Conservation (phyloP, 805 yeast genomes). For the Metschnikowia koreensis region DNA sequence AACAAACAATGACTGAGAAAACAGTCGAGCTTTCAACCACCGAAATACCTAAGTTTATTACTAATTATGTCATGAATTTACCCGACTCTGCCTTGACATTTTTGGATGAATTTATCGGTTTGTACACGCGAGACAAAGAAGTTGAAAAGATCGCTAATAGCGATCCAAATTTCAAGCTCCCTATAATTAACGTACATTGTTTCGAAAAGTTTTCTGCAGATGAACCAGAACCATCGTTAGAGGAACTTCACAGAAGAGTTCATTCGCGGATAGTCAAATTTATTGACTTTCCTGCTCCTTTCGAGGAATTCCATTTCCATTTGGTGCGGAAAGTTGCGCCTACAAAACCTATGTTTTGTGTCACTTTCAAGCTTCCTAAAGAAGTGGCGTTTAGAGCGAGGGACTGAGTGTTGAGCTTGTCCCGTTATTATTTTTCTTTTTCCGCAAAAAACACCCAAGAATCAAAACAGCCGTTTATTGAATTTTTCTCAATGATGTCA, state of each 20-base stretch:
- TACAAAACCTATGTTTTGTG: conserved; percentile 93
- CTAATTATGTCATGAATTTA: conserved; percentile 89
- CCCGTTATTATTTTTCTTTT: neutral
- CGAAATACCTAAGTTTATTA: conserved; percentile 51
- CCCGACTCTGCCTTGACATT: conserved; percentile 92
- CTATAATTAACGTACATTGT: conserved; percentile 83
- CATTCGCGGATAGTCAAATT: conserved; percentile 48
- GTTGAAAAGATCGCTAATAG: conserved; percentile 32
- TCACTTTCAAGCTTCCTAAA: conserved; percentile 69
- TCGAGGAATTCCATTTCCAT: conserved; percentile 60
- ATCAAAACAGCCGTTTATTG: neutral
- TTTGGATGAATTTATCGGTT: conserved; percentile 71
- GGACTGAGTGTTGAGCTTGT: too few species aligned
- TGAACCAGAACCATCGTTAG: conserved; percentile 68
- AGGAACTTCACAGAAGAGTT: conserved; percentile 67
- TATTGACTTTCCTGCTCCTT: conserved; percentile 47
- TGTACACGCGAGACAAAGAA: conserved; percentile 48
- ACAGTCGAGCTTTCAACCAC: conserved; percentile 22
- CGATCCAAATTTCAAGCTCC: conserved; percentile 55
- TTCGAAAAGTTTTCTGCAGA: conserved; percentile 83
- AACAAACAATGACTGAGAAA: conserved; percentile 17
- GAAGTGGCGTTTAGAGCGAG: conserved; percentile 52
- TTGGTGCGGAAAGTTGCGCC: conserved; percentile 94
- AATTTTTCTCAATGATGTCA: neutral
- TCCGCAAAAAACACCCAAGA: neutral